Percentiles rank a stretch among this genome's conserved stretches.
These are phyloP conservation scores for Populus hybrid DNA, from an alignment of 441 rosid genomes.

Conservation along the genomic window DNA sequence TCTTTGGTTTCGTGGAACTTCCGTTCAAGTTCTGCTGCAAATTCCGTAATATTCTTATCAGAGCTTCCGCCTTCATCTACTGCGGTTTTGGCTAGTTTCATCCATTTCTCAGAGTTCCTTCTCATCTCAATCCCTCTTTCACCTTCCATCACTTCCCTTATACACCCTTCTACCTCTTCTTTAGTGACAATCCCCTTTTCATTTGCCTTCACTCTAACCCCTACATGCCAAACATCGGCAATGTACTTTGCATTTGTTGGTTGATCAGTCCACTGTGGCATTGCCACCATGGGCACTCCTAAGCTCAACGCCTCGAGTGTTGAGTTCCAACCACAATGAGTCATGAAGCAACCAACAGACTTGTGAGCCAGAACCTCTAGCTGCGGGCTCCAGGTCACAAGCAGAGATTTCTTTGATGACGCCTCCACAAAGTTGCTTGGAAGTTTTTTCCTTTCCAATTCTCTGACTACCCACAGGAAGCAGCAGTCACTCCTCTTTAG, in stretches of 20 bases:
- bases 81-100: slow-evolving; percentile 45
- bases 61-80: slow-evolving; percentile 55
- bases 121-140: slow-evolving; percentile 37
- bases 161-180: slow-evolving; percentile 36
- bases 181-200: slow-evolving; percentile 30
- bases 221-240: slow-evolving; percentile 51
- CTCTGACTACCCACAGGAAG: slow-evolving; percentile 58
- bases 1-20: no score
- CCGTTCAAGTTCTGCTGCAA: slow-evolving; percentile 24
- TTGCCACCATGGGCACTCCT: slow-evolving; percentile 59
- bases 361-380: slow-evolving; percentile 46
- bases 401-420: slow-evolving; percentile 35
- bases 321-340: slow-evolving; percentile 74
- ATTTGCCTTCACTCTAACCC: slow-evolving; percentile 33
- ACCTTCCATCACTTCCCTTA: slow-evolving; percentile 48
- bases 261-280: slow-evolving; percentile 61
- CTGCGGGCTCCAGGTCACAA: slow-evolving; percentile 51
- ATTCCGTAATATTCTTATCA: slow-evolving; percentile 39
- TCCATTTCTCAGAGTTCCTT: slow-evolving; percentile 38
- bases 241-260: slow-evolving; percentile 45
- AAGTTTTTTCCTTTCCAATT: slow-evolving; percentile 40
- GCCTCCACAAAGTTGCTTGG: slow-evolving; percentile 39
- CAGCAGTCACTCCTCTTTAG: slow-evolving; percentile 27
- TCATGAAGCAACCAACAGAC: slow-evolving; percentile 51
- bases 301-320: slow-evolving; percentile 47